Percentiles rank a stretch among this genome's conserved stretches.
These are phyloP conservation scores for Phytophthora boehmeriae DNA, from an alignment of 352 stramenopile species.

Conservation along the genomic window DNA sequence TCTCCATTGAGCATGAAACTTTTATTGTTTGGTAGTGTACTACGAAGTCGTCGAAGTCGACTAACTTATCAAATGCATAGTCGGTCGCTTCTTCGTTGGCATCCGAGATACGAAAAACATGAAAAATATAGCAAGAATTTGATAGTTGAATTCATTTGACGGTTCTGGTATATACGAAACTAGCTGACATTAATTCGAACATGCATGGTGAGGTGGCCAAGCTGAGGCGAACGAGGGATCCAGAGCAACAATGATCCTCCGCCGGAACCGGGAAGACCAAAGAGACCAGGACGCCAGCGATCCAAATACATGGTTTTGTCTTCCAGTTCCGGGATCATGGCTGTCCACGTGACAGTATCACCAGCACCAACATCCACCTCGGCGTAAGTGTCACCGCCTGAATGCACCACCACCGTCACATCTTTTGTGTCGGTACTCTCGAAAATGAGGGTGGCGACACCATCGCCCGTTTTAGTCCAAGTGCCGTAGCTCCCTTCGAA, in stretches of 20 bases:
- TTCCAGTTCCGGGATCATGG: slow-evolving; percentile 40
- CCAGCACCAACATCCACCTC: slow-evolving; percentile 1
- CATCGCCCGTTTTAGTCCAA: background rate
- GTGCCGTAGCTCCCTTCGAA: slow-evolving; percentile 4
- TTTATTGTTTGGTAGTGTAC: background rate
- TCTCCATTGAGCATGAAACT: background rate
- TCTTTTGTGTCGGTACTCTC: slow-evolving; percentile 1
- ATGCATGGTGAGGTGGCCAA: slow-evolving; percentile 9
- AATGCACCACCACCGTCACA: slow-evolving; percentile 1
- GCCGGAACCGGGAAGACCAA: background rate
- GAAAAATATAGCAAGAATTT: no score
- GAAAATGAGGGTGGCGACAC: slow-evolving; percentile 1
- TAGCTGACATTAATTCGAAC: slow-evolving; percentile 13
- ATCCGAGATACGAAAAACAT: no score
- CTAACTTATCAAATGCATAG: background rate
- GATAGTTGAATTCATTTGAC: no score
- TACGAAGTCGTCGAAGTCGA: background rate
- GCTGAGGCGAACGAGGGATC: slow-evolving; percentile 1
- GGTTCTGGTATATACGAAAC: no score
- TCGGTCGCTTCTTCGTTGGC: no score
- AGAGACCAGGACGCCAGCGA: slow-evolving; percentile 10
- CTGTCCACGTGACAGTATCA: slow-evolving; percentile 3
- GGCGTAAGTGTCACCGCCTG: slow-evolving; percentile 1
- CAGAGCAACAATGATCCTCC: slow-evolving; percentile 8
- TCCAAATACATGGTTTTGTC: slow-evolving; percentile 41